phyloP scores from a whole-genome alignment of 2,329 filamentous ascomycete genomes.

The Chaetomium sp. region DNA sequence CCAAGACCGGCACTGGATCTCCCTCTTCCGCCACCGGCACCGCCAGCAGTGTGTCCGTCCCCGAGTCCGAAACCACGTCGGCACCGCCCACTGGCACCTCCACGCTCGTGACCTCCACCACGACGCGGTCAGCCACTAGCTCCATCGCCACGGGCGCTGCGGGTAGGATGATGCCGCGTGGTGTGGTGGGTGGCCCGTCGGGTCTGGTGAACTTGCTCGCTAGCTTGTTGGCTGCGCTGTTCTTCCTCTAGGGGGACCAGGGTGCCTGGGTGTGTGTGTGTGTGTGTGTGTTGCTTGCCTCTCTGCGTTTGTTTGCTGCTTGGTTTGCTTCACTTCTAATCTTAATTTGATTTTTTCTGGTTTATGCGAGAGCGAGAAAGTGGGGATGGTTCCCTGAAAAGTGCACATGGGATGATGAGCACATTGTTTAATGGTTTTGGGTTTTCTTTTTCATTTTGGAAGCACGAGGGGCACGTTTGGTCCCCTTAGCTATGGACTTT shows the following conservation, averaged over 20 bases:
- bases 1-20: too few species aligned
- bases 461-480: too few species aligned
- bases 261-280: background rate
- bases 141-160: background rate
- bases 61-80: background rate
- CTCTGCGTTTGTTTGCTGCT: background rate
- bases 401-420: background rate
- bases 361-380: background rate
- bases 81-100: background rate
- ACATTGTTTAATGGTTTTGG: constrained; percentile 1
- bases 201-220: background rate
- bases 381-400: background rate
- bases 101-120: constrained; percentile 1
- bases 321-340: constrained; percentile 8
- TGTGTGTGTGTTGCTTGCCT: background rate
- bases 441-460: background rate
- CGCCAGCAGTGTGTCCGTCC: too few species aligned
- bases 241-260: background rate
- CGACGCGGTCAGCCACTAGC: background rate
- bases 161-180: background rate
- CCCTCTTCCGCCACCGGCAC: too few species aligned
- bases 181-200: background rate
- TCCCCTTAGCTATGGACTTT: too few species aligned
- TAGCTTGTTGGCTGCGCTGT: background rate
- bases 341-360: background rate